phyloP scores from a whole-genome alignment of 805 yeast genomes.

The Lipomyces yamadae region DNA sequence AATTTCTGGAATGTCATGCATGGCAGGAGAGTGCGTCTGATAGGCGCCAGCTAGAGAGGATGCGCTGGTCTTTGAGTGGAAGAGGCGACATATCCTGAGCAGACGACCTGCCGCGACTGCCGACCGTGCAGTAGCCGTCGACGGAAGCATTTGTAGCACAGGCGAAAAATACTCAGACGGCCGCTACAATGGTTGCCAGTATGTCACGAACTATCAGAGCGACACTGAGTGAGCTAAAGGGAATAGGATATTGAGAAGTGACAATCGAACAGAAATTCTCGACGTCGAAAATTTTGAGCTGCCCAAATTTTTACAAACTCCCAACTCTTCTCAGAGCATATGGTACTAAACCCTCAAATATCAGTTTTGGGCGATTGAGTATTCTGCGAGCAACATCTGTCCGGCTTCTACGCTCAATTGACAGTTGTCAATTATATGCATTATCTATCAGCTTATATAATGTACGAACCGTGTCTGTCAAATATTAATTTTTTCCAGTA shows the following conservation, averaged over 20 bases:
- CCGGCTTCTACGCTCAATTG: not conserved
- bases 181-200: not conserved
- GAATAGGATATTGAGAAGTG: not conserved
- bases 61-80: not conserved
- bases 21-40: not conserved
- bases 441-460: too few relatives aligned
- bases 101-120: not conserved
- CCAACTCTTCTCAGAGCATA: not conserved
- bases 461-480: not conserved
- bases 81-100: not conserved
- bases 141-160: constrained; percentile 3
- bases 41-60: not conserved
- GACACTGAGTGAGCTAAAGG: not conserved
- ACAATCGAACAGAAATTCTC: not conserved
- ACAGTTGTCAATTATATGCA: not conserved
- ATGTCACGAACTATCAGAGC: not conserved
- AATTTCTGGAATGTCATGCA: not conserved
- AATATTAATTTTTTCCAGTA: not conserved
- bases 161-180: not conserved
- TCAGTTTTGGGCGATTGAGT: too few relatives aligned
- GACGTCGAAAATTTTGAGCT: not conserved
- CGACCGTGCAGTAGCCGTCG: constrained; percentile 2
- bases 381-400: too few relatives aligned
- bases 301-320: not conserved
- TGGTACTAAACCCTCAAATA: not conserved